Evolutionary conservation across 2,329 filamentous ascomycete species (phyloP).

Genomic region (Trichoderma sp.): DNA sequence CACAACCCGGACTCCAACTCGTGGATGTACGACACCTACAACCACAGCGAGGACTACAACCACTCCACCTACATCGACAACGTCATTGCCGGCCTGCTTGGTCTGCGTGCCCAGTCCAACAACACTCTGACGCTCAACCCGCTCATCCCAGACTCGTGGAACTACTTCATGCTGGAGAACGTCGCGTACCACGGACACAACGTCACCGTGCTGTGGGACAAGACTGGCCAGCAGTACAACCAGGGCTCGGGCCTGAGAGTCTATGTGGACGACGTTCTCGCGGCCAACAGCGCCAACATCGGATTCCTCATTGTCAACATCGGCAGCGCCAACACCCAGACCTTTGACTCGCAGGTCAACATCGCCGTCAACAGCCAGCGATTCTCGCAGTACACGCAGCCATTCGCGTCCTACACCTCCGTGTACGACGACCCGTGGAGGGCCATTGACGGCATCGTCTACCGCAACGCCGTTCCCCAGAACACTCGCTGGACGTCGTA

Average conservation of each 20-base stretch:
- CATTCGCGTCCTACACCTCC: neutral
- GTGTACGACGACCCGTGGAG: neutral
- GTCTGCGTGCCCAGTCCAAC: neutral
- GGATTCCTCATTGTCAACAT: neutral
- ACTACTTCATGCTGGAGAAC: neutral
- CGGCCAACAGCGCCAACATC: neutral
- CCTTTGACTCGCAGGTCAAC: neutral
- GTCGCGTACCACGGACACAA: neutral
- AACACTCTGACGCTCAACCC: neutral
- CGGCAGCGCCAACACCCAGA: neutral
- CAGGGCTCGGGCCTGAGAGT: neutral
- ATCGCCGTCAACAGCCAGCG: neutral
- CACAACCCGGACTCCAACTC: neutral
- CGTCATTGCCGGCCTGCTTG: neutral
- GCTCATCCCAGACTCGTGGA: neutral
- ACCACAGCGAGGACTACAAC: neutral
- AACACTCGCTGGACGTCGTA: neutral
- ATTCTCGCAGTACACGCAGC: neutral
- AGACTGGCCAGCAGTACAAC: neutral
- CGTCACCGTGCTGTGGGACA: neutral
- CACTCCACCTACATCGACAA: conserved; percentile 1
- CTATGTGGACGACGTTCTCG: neutral
- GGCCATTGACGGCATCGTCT: neutral
- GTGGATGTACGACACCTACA: neutral
- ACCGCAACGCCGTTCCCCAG: neutral